phyloP scores from a whole-genome alignment of 371 early-diverging fungal genomes.

The Mucor lusitanicus region DNA sequence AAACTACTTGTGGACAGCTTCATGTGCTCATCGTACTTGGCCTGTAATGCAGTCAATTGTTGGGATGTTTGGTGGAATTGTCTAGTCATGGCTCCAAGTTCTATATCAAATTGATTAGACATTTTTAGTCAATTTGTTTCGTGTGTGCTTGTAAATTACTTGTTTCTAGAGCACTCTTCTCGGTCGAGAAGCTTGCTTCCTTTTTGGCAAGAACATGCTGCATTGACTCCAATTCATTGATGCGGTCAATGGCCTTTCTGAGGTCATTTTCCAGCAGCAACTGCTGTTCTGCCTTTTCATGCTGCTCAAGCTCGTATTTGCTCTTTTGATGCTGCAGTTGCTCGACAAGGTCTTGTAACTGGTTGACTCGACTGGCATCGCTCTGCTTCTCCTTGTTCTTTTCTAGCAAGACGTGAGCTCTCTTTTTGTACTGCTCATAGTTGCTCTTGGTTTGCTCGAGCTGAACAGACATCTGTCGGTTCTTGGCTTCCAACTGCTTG shows the following conservation, averaged over 20 bases:
- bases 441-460: slow-evolving; percentile 46
- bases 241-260: slow-evolving; percentile 50
- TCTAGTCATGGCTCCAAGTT: slow-evolving; percentile 9
- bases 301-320: slow-evolving; percentile 29
- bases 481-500: slow-evolving; percentile 56
- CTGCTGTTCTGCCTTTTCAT: slow-evolving; percentile 32
- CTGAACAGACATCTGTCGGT: slow-evolving; percentile 47
- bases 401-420: slow-evolving; percentile 57
- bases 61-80: neutral
- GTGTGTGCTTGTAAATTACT: neutral
- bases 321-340: slow-evolving; percentile 32
- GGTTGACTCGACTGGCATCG: slow-evolving; percentile 32
- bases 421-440: slow-evolving; percentile 65
- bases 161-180: slow-evolving; percentile 8
- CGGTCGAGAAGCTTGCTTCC: neutral
- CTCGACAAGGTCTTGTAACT: slow-evolving; percentile 40
- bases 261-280: slow-evolving; percentile 49
- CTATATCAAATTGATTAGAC: neutral
- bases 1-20: neutral
- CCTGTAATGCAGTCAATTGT: slow-evolving; percentile 9
- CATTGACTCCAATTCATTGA: slow-evolving; percentile 47
- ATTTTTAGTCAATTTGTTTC: neutral
- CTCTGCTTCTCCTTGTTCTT: slow-evolving; percentile 38
- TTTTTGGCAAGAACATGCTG: slow-evolving; percentile 24
- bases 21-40: slow-evolving; percentile 10